Evolutionary conservation across 768 basidiomycete genomes (phyloP).

Genomic region (Tricholoma flavovirens): DNA sequence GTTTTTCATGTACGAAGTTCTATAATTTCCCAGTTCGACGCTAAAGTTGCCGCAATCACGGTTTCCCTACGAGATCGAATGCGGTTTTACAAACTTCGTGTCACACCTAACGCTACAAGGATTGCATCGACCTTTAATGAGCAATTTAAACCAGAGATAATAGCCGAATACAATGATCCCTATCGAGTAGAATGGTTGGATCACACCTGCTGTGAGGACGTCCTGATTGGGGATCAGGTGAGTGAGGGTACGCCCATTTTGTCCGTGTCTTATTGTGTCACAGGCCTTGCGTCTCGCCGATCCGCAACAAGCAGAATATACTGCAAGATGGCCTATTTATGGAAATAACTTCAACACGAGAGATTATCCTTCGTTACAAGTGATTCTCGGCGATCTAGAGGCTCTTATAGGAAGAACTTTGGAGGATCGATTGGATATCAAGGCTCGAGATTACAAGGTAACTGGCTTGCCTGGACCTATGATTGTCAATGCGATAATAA

Average conservation of each 20-base stretch:
- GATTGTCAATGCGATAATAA: background rate
- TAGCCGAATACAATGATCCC: conserved; percentile 79
- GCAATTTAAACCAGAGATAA: conserved; percentile 79
- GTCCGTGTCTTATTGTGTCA: conserved; percentile 1
- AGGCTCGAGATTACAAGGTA: conserved; percentile 55
- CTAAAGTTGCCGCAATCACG: conserved; percentile 67
- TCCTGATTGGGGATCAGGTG: conserved; percentile 70
- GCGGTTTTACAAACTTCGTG: conserved; percentile 79
- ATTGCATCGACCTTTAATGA: conserved; percentile 78
- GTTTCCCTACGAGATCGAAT: conserved; percentile 75
- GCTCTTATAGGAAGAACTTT: conserved; percentile 58
- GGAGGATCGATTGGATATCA: conserved; percentile 53
- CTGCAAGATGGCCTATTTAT: conserved; percentile 77
- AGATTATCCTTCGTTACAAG: conserved; percentile 68
- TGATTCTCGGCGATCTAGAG: conserved; percentile 74
- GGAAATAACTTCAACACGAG: conserved; percentile 78
- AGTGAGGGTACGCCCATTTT: conserved; percentile 1
- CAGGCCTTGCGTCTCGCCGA: conserved; percentile 70
- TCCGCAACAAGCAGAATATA: conserved; percentile 62
- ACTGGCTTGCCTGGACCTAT: conserved; percentile 7
- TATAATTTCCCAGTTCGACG: conserved; percentile 50
- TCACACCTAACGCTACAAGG: conserved; percentile 61
- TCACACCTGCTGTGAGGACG: conserved; percentile 39
- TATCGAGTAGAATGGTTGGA: conserved; percentile 83
- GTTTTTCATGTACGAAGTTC: background rate